These are phyloP conservation scores for Pseudopyricularia cyperi DNA, from an alignment of 2,329 filamentous ascomycete genomes.

Conservation along the genomic window DNA sequence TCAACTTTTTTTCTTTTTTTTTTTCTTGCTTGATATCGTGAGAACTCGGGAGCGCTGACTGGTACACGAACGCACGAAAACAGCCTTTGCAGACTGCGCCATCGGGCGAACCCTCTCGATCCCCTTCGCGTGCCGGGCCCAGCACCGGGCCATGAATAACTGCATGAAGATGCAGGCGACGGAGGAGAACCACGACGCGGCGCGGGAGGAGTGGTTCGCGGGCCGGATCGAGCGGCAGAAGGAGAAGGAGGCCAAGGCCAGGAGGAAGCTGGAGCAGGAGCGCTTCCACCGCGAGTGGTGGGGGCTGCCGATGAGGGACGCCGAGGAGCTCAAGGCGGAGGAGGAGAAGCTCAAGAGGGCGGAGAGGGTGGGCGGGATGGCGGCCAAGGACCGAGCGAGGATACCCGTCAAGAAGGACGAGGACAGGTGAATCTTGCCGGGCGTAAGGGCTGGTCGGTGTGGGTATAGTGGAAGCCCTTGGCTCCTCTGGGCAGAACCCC, in stretches of 20 bases:
- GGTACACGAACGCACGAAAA: background rate
- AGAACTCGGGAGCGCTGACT: too few species aligned
- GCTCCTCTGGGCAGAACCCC: too few species aligned
- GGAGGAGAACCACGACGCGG: conserved; percentile 71
- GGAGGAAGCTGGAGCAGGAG: conserved; percentile 48
- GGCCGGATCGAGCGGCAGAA: conserved; percentile 56
- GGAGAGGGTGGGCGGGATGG: conserved; percentile 43
- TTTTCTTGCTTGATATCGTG: background rate
- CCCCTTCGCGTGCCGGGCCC: conserved; percentile 69
- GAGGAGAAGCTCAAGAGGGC: conserved; percentile 35
- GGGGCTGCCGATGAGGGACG: conserved; percentile 45
- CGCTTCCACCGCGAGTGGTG: conserved; percentile 55
- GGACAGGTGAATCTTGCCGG: background rate
- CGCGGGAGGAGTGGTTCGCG: conserved; percentile 87
- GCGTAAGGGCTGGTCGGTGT: too few species aligned
- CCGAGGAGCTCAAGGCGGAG: conserved; percentile 32
- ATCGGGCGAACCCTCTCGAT: conserved; percentile 75
- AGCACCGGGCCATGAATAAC: conserved; percentile 78
- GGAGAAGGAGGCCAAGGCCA: conserved; percentile 51
- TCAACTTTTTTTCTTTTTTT: background rate
- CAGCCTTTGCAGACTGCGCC: conserved; percentile 88
- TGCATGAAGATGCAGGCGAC: conserved; percentile 88
- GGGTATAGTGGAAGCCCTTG: too few species aligned
- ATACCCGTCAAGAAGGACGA: conserved; percentile 1
- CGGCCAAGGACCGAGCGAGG: conserved; percentile 23